A percentile compares a stretch with the other conserved stretches of the same genome.
Evolutionary conservation across 2,329 filamentous ascomycete species (phyloP).

Genomic region (Alternaria angustiovoidea): DNA sequence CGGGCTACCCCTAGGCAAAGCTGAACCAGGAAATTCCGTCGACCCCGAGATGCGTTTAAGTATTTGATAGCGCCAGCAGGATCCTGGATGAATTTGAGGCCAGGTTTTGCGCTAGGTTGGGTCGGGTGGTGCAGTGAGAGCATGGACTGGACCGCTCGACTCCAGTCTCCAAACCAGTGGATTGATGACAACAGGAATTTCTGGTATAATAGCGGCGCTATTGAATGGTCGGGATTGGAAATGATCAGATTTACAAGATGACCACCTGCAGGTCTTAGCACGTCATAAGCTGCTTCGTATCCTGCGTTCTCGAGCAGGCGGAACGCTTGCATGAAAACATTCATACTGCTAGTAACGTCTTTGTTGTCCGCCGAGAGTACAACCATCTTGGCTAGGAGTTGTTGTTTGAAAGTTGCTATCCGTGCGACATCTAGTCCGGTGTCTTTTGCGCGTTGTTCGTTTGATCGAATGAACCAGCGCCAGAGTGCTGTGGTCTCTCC

Average conservation of each 20-base stretch:
- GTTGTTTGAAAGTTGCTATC: slow-evolving; percentile 29
- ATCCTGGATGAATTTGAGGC: slow-evolving; percentile 36
- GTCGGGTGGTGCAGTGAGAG: slow-evolving; percentile 44
- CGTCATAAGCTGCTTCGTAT: slow-evolving; percentile 10
- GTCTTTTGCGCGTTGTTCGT: slow-evolving; percentile 27
- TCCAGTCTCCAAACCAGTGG: slow-evolving; percentile 36
- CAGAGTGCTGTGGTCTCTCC: slow-evolving; percentile 33
- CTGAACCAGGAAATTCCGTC: slow-evolving; percentile 37
- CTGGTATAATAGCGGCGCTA: slow-evolving; percentile 32
- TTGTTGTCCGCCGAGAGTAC: slow-evolving; percentile 14
- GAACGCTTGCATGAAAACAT: slow-evolving; percentile 36
- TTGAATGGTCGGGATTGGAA: slow-evolving; percentile 7
- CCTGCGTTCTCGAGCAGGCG: slow-evolving; percentile 24
- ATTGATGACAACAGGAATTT: slow-evolving; percentile 31
- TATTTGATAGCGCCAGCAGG: slow-evolving; percentile 26
- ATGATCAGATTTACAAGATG: slow-evolving; percentile 38
- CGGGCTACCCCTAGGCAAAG: slow-evolving; percentile 43
- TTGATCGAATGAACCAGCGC: slow-evolving; percentile 40
- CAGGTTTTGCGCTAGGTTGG: slow-evolving; percentile 25
- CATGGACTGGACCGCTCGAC: slow-evolving; percentile 34
- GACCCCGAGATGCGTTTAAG: slow-evolving; percentile 16
- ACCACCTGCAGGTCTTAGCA: slow-evolving; percentile 34
- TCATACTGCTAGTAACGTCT: slow-evolving; percentile 29
- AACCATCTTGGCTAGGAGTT: slow-evolving; percentile 38
- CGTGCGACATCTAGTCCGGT: slow-evolving; percentile 21